A percentile compares a stretch with the other conserved stretches of the same genome.
Evolutionary conservation across 225 moss, liverwort and hornwort species (phyloP).

Genomic region (Physcomitrellopsis africana): DNA sequence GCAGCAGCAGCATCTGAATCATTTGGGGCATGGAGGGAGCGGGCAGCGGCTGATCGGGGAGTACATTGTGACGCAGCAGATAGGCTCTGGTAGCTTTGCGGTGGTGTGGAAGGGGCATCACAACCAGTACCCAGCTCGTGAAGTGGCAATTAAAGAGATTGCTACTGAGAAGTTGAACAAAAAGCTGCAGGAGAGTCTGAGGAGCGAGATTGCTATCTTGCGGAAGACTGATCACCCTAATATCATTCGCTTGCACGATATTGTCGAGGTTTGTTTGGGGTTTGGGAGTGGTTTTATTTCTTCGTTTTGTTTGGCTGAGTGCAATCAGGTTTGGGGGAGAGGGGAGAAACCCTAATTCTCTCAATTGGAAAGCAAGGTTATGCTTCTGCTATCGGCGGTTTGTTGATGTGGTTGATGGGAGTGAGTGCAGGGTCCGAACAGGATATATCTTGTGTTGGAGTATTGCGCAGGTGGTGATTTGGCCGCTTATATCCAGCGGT

Average conservation of each 20-base stretch:
- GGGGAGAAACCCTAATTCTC: constrained; percentile 33
- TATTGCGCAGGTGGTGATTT: constrained; percentile 95
- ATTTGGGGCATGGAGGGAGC: too few species aligned
- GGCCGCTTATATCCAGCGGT: constrained; percentile 87
- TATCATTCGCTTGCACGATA: constrained; percentile 90
- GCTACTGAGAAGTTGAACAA: constrained; percentile 85
- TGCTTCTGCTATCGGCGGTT: constrained; percentile 10
- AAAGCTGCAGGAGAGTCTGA: constrained; percentile 92
- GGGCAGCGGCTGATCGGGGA: constrained; percentile 76
- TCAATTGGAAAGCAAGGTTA: constrained; percentile 36
- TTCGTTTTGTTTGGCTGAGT: not conserved
- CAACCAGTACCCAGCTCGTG: constrained; percentile 54
- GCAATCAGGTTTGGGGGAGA: not conserved
- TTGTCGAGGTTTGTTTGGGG: constrained; percentile 67
- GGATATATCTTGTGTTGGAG: constrained; percentile 85
- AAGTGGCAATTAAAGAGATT: constrained; percentile 97
- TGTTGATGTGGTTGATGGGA: constrained; percentile 3
- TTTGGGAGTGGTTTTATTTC: constrained; percentile 10
- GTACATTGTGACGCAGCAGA: constrained; percentile 88
- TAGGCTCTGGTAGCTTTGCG: constrained; percentile 91
- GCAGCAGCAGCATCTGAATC: too few species aligned
- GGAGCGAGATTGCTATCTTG: constrained; percentile 90
- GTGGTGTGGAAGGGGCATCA: constrained; percentile 98
- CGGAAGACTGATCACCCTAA: constrained; percentile 82
- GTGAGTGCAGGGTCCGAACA: constrained; percentile 65